These are phyloP conservation scores for Hygrocybe coccinea DNA, from an alignment of 768 basidiomycete species.

Conservation along the genomic window DNA sequence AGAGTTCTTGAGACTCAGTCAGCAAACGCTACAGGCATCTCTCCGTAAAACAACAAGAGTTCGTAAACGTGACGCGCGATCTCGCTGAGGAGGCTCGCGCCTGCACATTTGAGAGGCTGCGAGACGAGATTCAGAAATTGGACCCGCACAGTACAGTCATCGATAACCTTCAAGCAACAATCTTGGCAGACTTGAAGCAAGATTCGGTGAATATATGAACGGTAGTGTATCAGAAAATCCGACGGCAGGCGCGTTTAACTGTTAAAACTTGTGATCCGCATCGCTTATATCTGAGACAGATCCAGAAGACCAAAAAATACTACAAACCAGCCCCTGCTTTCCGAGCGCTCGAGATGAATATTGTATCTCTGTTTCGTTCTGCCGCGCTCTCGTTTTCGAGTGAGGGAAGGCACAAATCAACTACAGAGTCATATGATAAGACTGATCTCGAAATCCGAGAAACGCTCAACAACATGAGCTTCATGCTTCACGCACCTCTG, in stretches of 20 bases:
- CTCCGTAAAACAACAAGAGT: not conserved
- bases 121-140: not conserved
- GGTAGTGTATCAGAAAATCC: not conserved
- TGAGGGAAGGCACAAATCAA: not conserved
- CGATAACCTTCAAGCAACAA: not conserved
- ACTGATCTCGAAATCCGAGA: not conserved
- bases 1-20: not conserved
- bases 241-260: not conserved
- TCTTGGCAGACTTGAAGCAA: not conserved
- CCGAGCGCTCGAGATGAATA: not conserved
- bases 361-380: not conserved
- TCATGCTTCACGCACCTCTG: not conserved
- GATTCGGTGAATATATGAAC: not conserved
- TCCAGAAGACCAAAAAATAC: not conserved
- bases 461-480: not conserved
- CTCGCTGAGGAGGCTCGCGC: not conserved
- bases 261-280: not conserved
- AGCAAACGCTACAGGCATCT: not conserved
- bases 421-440: not conserved
- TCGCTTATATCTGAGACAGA: not conserved
- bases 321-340: not conserved
- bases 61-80: not conserved
- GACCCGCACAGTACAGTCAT: not conserved
- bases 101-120: not conserved
- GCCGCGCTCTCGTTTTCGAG: not conserved